Evolutionary conservation across 108 stramenopile species (phyloP).

Genomic region (Skeletonema menzelii): DNA sequence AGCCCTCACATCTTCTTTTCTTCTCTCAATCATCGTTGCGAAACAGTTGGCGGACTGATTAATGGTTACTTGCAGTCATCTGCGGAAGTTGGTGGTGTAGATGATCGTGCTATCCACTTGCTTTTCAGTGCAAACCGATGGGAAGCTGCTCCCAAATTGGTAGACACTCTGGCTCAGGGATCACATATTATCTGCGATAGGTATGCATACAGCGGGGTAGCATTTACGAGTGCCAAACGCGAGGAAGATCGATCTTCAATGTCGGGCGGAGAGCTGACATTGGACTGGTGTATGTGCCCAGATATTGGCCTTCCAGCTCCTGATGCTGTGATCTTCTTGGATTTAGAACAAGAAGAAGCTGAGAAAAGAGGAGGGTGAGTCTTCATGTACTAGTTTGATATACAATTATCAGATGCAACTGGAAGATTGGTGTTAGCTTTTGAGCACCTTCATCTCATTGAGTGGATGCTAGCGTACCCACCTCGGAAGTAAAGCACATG

Average conservation of each 20-base stretch:
- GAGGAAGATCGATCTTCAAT: conserved; percentile 57
- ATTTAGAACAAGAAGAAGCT: conserved; percentile 88
- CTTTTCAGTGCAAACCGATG: conserved; percentile 99
- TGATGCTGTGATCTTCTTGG: conserved; percentile 95
- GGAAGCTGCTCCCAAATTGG: conserved; percentile 84
- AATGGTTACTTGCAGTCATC: conserved; percentile 84
- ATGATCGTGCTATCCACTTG: conserved; percentile 96
- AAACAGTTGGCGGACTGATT: conserved; percentile 88
- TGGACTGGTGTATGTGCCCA: conserved; percentile 92
- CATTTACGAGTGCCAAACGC: conserved; percentile 94
- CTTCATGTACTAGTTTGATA: background rate
- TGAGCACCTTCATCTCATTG: background rate
- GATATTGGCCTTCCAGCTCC: conserved; percentile 96
- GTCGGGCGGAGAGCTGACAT: conserved; percentile 46
- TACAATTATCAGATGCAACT: background rate
- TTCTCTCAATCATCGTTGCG: no score
- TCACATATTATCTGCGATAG: conserved; percentile 92
- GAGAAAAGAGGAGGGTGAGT: conserved; percentile 92
- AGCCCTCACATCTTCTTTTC: conserved; percentile 25
- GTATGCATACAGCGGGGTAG: conserved; percentile 97
- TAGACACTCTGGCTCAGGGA: conserved; percentile 57
- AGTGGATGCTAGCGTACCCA: background rate
- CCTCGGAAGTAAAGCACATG: conserved; percentile 11
- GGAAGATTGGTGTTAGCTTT: background rate
- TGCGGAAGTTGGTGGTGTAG: conserved; percentile 63